Conservation (phyloP, 2,329 filamentous ascomycete species). For the Dichotomopilus funicola region DNA sequence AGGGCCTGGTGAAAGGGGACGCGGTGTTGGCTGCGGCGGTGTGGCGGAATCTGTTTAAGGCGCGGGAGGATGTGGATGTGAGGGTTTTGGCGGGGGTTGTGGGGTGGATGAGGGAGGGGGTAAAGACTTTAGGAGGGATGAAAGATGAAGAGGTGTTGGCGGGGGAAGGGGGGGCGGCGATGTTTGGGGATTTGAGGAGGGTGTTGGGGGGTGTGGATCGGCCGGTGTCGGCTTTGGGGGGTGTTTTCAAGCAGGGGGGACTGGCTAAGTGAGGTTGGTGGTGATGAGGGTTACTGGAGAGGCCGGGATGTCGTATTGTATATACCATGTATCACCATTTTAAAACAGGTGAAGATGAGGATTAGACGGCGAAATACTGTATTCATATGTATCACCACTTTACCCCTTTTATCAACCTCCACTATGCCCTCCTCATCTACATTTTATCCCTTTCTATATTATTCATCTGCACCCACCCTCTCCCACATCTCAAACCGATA, state of each 20-base stretch:
- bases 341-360: too few species aligned
- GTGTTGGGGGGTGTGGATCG: slow-evolving; percentile 36
- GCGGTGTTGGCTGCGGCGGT: slow-evolving; percentile 73
- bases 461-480: too few species aligned
- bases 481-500: slow-evolving; percentile 75
- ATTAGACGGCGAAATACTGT: too few species aligned
- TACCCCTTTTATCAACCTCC: not conserved
- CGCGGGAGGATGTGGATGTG: slow-evolving; percentile 44
- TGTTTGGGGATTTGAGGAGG: slow-evolving; percentile 36
- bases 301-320: too few species aligned
- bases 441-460: not conserved
- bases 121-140: slow-evolving; percentile 44
- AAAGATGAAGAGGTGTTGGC: slow-evolving; percentile 36
- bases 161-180: slow-evolving; percentile 11
- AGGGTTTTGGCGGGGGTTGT: slow-evolving; percentile 48
- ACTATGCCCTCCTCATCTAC: not conserved
- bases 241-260: slow-evolving; percentile 15
- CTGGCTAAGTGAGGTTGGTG: too few species aligned
- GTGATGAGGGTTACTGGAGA: too few species aligned
- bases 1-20: slow-evolving; percentile 70
- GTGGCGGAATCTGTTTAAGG: slow-evolving; percentile 92
- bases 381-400: too few species aligned
- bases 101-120: slow-evolving; percentile 46
- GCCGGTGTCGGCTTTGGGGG: slow-evolving; percentile 30
- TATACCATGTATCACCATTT: too few species aligned